Evolutionary conservation across 345 rosid species (phyloP), one percentile per base, ranked within the genome.

Genomic region (Corchorus olitorius): DNA sequence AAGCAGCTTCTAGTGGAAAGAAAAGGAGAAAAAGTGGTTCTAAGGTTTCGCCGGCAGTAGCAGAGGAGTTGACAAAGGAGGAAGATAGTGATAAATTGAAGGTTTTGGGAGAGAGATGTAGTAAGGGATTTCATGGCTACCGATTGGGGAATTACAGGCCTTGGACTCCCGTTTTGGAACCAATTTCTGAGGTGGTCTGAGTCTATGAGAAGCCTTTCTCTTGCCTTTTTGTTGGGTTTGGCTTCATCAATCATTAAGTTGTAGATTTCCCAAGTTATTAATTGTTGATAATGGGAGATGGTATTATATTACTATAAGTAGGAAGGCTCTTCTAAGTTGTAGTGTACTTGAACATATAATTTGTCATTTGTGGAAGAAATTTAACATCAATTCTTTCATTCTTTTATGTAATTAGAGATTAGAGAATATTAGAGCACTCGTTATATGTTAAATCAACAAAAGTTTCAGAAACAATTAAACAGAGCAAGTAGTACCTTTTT

Each of bases 141-240:
- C 69, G 73, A 64, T 46, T 61, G 33, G 68, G 70, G 76, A 79
- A 63, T 65, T 63, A 5, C 15, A 55, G 53, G 69, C 76, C 27
- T 19, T 82, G 89, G 86, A 82, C 66, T 56, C 89, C 86, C 3
- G 83, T 78, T 2, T 70, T 88, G 76, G 84, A 84, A 62, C 56
- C 89, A 59, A 86, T 86, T 59, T 70, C 75, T 9, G 89, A 85
- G 77, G 79, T 78, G 49, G 48, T 41, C 39, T 81, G 49, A 68
- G 13, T 39, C 43, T 3, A 1, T 39, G 48, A 45, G 27, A 53
- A 70, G 9, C 34, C 27, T 34, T 19, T 27, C 37, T 14, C 64
- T 6, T 39, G 12, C 11, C 11, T 73, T 9, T 43, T 59, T 37
- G 0, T 20, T 58, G 33, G 39, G 65, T 12, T 72, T 55, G 65